These are phyloP conservation scores for Yamadazyma conglobata DNA, from an alignment of 1,139 yeast genomes.

Conservation along the genomic window DNA sequence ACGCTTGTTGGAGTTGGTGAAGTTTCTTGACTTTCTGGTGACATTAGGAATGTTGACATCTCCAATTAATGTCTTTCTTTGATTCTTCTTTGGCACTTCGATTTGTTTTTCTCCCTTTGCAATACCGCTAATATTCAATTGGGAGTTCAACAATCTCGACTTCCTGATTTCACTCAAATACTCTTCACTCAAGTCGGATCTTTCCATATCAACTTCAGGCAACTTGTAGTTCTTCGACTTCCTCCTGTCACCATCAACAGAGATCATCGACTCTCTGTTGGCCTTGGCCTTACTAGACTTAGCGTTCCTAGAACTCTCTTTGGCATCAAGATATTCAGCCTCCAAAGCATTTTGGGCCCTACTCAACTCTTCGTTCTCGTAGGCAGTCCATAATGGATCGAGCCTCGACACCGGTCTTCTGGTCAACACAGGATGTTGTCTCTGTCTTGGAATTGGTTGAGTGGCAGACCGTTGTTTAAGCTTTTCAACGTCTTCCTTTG, in stretches of 20 bases:
- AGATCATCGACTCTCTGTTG: slow-evolving; percentile 40
- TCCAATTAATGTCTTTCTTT: slow-evolving; percentile 43
- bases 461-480: slow-evolving; percentile 49
- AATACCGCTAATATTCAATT: slow-evolving; percentile 32
- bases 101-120: slow-evolving; percentile 20
- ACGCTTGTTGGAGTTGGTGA: slow-evolving; percentile 61
- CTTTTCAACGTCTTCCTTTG: slow-evolving; percentile 40
- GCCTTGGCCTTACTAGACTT: slow-evolving; percentile 16
- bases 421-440: slow-evolving; percentile 42
- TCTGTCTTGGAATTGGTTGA: slow-evolving; percentile 35
- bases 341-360: slow-evolving; percentile 45
- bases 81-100: slow-evolving; percentile 17
- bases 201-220: slow-evolving; percentile 38
- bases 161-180: slow-evolving; percentile 44
- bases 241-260: slow-evolving; percentile 24
- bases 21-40: slow-evolving; percentile 62
- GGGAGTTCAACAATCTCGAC: slow-evolving; percentile 43
- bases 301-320: slow-evolving; percentile 10
- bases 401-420: slow-evolving; percentile 68
- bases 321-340: slow-evolving; percentile 30
- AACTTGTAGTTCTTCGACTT: slow-evolving; percentile 24
- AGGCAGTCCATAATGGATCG: slow-evolving; percentile 59
- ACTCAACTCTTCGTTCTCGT: slow-evolving; percentile 46
- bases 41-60: slow-evolving; percentile 68
- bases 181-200: slow-evolving; percentile 42